Evolutionary conservation across 2,329 filamentous ascomycete species (phyloP), one percentile per base, ranked within the genome.

Genomic region (Penicillium palitans): DNA sequence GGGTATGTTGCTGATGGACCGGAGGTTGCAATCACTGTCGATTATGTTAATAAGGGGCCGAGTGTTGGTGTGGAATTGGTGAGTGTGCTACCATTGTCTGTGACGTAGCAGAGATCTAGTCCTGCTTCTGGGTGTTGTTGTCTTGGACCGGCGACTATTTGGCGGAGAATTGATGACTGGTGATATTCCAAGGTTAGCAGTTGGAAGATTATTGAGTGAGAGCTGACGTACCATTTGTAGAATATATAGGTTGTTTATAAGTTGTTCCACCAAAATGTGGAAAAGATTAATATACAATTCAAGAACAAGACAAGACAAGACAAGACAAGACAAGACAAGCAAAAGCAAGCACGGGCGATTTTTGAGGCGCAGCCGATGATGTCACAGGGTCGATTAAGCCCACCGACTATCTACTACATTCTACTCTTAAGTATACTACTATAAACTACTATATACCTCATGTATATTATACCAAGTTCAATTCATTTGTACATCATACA

Each of bases 51-150:
- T 25, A 31, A 29, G 37, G 15, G 15, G 17, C 33, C 12, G 1
- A 13, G 1, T 33, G 24, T 17, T n/a, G 10, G 19, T 9, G 7
- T 6, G 13, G 8, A 17, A 44, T 21, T 52, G 44, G 12, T 35
- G 12, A 13, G 45, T 27, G 50, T 57, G 67, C 60, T 66, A 79
- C 74, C 90, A 69, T 90, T 86, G 69, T 93, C 87, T 0, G 92
- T 96, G 37, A 98, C 93, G 76, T 99, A 99, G 81, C 93, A 98
- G 45, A 99, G 84, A 73, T 99, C 95, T 27, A 99, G 83, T 6
- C 90, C 90, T 8, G 93, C 89, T 79, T 97, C 93, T 31, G 90
- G 84, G 73, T 98, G 93, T 68, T 88, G 86, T 59, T 88, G 82
- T 65, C 95, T 87, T 13, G 95, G 93, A 10, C 93, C 89, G 45